phyloP scores from a whole-genome alignment of 2,329 filamentous ascomycete species.

The Claviceps capensis region DNA sequence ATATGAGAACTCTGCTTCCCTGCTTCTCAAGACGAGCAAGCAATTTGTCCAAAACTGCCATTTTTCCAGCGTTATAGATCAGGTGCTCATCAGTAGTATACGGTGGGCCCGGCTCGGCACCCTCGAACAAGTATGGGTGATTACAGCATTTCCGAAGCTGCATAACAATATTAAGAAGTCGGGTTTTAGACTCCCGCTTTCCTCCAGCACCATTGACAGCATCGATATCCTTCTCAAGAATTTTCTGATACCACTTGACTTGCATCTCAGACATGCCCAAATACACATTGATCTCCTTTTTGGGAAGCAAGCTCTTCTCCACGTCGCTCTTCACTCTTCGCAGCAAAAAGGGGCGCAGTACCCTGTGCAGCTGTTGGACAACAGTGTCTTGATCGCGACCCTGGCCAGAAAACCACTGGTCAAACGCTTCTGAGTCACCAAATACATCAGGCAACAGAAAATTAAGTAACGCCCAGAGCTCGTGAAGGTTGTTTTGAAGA shows the following conservation, averaged over 20 bases:
- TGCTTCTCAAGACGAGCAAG: conserved; percentile 70
- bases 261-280: conserved; percentile 99
- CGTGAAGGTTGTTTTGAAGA: conserved; percentile 94
- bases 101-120: conserved; percentile 88
- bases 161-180: conserved; percentile 97
- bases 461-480: conserved; percentile 94
- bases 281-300: conserved; percentile 95
- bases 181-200: conserved; percentile 94
- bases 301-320: conserved; percentile 91
- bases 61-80: conserved; percentile 87
- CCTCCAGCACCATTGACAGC: conserved; percentile 93
- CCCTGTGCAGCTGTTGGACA: conserved; percentile 87
- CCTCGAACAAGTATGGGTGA: conserved; percentile 95
- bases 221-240: conserved; percentile 96
- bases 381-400: conserved; percentile 87
- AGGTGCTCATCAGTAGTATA: conserved; percentile 98
- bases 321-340: conserved; percentile 96
- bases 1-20: conserved; percentile 92
- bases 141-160: conserved; percentile 98
- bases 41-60: conserved; percentile 91
- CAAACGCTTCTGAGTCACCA: conserved; percentile 89
- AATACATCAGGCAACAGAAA: conserved; percentile 98
- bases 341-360: conserved; percentile 83
- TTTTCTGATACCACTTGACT: conserved; percentile 98
- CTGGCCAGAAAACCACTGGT: conserved; percentile 93